Base-by-base conservation (phyloP, 306 rosid species). In the Cicer chorassanicum region DNA sequence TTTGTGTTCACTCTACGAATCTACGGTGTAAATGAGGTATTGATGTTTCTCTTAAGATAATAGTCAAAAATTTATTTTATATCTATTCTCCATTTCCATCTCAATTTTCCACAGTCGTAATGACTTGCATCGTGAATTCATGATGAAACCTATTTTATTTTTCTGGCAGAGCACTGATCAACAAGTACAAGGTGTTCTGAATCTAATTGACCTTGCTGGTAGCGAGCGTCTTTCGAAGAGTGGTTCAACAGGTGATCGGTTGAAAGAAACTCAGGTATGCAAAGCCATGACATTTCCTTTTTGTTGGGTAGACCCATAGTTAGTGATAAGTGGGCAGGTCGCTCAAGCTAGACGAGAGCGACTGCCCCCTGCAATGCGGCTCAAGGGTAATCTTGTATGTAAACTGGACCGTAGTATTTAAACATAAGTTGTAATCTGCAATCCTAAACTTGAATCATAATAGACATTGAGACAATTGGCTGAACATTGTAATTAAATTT, bases 171-270 rank as follows among this genome's bases (percentile, higher is more conserved):
- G 96, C 82, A 94, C 98, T 70, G 99, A 92, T 46, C 97, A 92
- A 87, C 91, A 94, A 84, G 99, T 92, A 64, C 97, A 94, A 87
- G 99, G 99, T 65, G 74, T 94, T 54, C 79, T 94, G 76, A 94
- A 94, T 79, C 94, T 94, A 66, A 92, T 94, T 51, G 99, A 94
- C 91, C 99, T 94, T 86, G 98, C 99, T 43, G 99, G 99, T 43
- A 94, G 99, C 6, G 99, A 94, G 79, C 98, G 99, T 9, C 99
- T 94, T 79, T 89, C 98, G 9, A 94, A 92, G 85, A 94, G 99
- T 68, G 97, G 97, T 4, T 94, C 99, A 29, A 89, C 99, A 0
- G 99, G 99, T 12, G 97, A 92, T 44, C 89, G 99, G 74, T 83
- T 94, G 76, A 92, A 83, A 85, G 99, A 94, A 84, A 94, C 99